These are phyloP conservation scores for Acmispon strigosus DNA, from an alignment of 306 rosid species.

Conservation along the genomic window DNA sequence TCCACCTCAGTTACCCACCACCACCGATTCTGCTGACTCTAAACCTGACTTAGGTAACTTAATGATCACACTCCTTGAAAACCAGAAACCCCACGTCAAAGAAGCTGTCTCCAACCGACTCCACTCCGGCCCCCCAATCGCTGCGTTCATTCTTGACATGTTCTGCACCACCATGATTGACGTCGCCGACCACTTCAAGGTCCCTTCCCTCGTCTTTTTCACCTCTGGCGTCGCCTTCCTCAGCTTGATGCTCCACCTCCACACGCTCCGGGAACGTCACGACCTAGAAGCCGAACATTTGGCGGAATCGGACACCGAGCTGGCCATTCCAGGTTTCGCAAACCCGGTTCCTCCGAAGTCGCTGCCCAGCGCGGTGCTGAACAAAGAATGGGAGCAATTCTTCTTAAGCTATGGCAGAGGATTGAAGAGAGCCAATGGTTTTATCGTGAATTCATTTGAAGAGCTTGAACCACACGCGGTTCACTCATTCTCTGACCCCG, in stretches of 20 bases:
- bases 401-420: background rate
- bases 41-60: background rate
- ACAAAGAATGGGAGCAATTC: background rate
- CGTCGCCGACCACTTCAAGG: slow-evolving; percentile 38
- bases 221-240: slow-evolving; percentile 34
- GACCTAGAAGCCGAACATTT: background rate
- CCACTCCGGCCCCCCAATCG: slow-evolving; percentile 18
- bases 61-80: background rate
- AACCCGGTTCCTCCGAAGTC: slow-evolving; percentile 26
- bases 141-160: slow-evolving; percentile 63
- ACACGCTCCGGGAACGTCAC: slow-evolving; percentile 25
- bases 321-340: slow-evolving; percentile 16
- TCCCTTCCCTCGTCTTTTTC: slow-evolving; percentile 43
- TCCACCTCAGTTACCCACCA: background rate
- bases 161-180: slow-evolving; percentile 46
- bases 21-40: background rate
- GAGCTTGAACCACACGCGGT: slow-evolving; percentile 44
- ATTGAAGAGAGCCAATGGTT: slow-evolving; percentile 26
- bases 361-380: slow-evolving; percentile 1
- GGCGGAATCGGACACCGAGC: background rate
- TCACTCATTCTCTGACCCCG: background rate
- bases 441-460: slow-evolving; percentile 41
- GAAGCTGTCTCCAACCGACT: slow-evolving; percentile 9
- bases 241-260: slow-evolving; percentile 27
- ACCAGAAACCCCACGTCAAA: slow-evolving; percentile 22